These are phyloP conservation scores for Aspergillus ochraceus DNA, from an alignment of 2,329 filamentous ascomycete species.

Conservation along the genomic window DNA sequence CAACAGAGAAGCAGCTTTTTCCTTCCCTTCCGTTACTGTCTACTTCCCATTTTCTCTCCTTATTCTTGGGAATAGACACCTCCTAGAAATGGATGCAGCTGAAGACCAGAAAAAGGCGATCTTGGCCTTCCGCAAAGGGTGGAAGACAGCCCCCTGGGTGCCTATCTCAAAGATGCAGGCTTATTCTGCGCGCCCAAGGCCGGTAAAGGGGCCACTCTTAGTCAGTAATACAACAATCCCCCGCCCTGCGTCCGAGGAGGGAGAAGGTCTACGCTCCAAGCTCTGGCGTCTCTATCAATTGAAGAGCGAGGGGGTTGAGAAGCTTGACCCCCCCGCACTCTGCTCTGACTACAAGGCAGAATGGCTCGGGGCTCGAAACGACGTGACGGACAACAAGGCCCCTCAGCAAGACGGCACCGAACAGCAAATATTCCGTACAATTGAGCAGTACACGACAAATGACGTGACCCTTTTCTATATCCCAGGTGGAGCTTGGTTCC, in stretches of 20 bases:
- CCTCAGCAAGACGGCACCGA: not conserved
- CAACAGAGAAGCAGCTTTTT: not conserved
- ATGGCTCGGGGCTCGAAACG: not conserved
- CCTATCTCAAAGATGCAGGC: not conserved
- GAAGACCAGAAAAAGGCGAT: not conserved
- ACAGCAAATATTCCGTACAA: not conserved
- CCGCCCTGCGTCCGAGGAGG: not conserved
- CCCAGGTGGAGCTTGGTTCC: not conserved
- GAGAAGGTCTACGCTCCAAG: not conserved
- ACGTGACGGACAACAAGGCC: not conserved
- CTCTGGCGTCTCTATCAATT: not conserved
- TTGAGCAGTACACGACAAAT: not conserved
- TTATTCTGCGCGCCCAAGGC: not conserved
- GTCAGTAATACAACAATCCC: not conserved
- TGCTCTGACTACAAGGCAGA: not conserved
- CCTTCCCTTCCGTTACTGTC: not conserved
- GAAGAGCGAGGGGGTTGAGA: not conserved
- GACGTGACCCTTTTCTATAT: not conserved
- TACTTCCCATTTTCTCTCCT: not conserved
- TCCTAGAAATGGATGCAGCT: not conserved
- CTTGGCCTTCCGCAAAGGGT: not conserved
- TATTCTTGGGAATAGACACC: not conserved
- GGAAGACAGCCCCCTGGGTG: not conserved
- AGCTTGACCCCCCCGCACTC: not conserved
- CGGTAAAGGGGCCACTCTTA: not conserved